phyloP scores from a whole-genome alignment of 2,329 filamentous ascomycete genomes.

The Claviceps purpurea region DNA sequence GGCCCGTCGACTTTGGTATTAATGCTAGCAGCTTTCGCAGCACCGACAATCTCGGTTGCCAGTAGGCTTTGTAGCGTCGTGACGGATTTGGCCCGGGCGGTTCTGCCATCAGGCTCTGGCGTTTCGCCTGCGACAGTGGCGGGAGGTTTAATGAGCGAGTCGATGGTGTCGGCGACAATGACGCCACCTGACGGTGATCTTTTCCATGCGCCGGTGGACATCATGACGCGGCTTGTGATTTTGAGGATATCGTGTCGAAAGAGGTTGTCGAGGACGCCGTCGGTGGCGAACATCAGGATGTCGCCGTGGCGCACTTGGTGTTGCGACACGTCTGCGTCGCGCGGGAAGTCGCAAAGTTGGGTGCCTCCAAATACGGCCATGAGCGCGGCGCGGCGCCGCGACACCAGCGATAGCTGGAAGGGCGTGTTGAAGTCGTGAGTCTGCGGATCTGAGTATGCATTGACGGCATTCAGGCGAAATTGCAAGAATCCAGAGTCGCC shows the following conservation, averaged over 20 bases:
- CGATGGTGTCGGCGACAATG: conserved; percentile 48
- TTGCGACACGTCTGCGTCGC: conserved; percentile 67
- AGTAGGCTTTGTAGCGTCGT: conserved; percentile 62
- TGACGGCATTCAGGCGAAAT: conserved; percentile 71
- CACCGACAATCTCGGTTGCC: conserved; percentile 64
- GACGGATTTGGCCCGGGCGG: conserved; percentile 13
- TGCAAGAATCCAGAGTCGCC: conserved; percentile 92
- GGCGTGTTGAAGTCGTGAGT: conserved; percentile 97
- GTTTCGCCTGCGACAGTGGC: conserved; percentile 9
- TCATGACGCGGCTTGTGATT: conserved; percentile 67
- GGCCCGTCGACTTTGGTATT: conserved; percentile 77
- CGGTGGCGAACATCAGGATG: conserved; percentile 83
- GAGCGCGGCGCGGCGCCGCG: conserved; percentile 63
- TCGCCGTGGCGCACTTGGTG: conserved; percentile 78
- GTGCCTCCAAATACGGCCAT: conserved; percentile 72
- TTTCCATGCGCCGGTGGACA: conserved; percentile 59
- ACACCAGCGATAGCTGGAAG: conserved; percentile 83
- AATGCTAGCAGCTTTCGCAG: conserved; percentile 73
- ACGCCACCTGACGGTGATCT: conserved; percentile 46
- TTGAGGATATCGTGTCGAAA: conserved; percentile 80
- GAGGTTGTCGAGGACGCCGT: conserved; percentile 93
- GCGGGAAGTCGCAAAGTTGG: conserved; percentile 70
- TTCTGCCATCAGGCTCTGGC: conserved; percentile 8
- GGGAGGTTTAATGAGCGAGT: conserved; percentile 22
- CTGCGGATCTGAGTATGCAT: conserved; percentile 71